phyloP scores from a whole-genome alignment of 306 rosid species.

The Pyrus betulifolia region DNA sequence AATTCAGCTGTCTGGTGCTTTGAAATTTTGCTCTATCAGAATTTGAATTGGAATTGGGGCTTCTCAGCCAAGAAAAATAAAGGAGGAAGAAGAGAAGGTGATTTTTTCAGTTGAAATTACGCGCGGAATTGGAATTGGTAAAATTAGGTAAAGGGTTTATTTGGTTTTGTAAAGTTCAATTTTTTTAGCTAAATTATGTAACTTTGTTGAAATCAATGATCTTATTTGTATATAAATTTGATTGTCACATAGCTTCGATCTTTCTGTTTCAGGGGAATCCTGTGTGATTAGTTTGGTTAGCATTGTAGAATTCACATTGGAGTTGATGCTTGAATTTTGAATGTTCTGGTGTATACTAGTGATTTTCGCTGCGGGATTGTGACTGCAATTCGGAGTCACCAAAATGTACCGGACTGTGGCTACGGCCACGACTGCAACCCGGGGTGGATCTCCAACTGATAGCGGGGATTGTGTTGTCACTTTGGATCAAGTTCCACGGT shows the following conservation, averaged over 20 bases:
- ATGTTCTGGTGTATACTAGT: constrained; percentile 19
- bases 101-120: neutral
- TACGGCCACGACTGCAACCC: constrained; percentile 40
- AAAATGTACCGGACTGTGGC: constrained; percentile 73
- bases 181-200: neutral
- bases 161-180: neutral
- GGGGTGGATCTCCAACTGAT: constrained; percentile 56
- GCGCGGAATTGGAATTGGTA: neutral
- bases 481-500: constrained; percentile 87
- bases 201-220: neutral
- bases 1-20: neutral
- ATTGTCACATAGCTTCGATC: neutral
- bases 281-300: constrained; percentile 15
- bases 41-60: neutral
- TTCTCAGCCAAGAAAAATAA: neutral
- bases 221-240: neutral
- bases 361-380: constrained; percentile 21
- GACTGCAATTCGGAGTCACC: constrained; percentile 24
- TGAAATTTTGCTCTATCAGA: neutral
- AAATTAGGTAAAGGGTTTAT: neutral
- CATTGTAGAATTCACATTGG: neutral
- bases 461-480: constrained; percentile 64
- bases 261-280: constrained; percentile 19
- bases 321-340: constrained; percentile 20
- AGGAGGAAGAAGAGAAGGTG: neutral